Evolutionary conservation across 2,329 filamentous ascomycete species (phyloP), one percentile per base, ranked within the genome.

Genomic region (Fusarium bactridioides): DNA sequence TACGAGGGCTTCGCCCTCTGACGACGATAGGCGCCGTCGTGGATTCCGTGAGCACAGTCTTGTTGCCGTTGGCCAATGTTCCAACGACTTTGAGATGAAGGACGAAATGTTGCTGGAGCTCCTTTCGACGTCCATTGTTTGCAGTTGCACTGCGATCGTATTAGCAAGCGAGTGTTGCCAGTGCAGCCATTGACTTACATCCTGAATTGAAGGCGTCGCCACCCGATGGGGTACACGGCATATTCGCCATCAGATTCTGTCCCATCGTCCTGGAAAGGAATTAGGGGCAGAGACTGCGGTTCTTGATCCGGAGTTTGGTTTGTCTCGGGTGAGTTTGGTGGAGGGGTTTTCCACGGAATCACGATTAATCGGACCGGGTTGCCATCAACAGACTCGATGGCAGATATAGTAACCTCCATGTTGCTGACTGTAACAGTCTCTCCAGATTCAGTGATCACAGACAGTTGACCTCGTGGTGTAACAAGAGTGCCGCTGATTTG

Each of bases 261-360:
- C 18, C 86, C 87, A 50, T 89, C 88, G n/a, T 91, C 88, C 44
- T 89, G 87, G 76, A 90, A 90, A 10, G 89, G 88, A 55, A 91
- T 89, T 69, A 98, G 83, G 2, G 94, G 93, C 66, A 97, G 91
- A 3, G 94, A 89, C 1, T 93, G 90, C 10, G 95, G 95, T 80
- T 98, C 95, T 79, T 95, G 94, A 79, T 98, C 95, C 1, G 85
- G 85, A 4, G 84, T 84, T 69, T 92, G 89, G 69, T 83, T 86
- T 65, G 91, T 86, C 72, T 92, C 89, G n/a, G 90, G 87, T 7
- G 91, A 90, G 82, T 92, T 93, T 56, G 93, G 93, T 33, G 93
- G 93, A 3, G 94, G 95, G 4, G 95, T 98, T 85, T 98, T 98
- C 95, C 95, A 98, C 2, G 95, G 95, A 67, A 98, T 97, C 12